Evolutionary conservation across 345 rosid species (phyloP), one percentile per base, ranked within the genome.

Genomic region (Erysimum cheiranthoides): DNA sequence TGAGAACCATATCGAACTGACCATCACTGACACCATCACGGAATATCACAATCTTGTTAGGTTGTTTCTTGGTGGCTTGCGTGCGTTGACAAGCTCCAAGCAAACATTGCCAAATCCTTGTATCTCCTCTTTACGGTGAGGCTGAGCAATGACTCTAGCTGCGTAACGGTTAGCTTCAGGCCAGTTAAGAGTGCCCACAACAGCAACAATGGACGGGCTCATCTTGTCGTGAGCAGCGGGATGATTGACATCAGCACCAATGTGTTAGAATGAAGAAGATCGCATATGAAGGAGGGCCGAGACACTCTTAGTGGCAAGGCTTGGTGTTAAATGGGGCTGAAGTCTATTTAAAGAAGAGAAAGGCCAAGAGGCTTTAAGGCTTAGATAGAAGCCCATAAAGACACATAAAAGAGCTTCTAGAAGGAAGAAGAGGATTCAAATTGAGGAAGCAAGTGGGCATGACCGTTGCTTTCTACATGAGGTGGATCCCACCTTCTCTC

Each of bases 171-270:
- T 94, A n/a, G 92, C 96, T 51, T 83, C 90, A 5, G 98, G 98
- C 96, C 98, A 94, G 62, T 91, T 94, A 8, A 92, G 50, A 3
- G 92, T 88, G 0, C 88, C 94, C 3, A 94, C 96, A 21, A 93
- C 95, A 32, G 97, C 96, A 43, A 88, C 96, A 18, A 93, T 84
- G 4, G 97, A 91, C 11, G 96, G 97, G 68, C 92, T 90, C 16
- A 65, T 73, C 16, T 27, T 72, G 81, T 85, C 77, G 8, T 38
- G 68, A 7, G 92, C 62, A 18, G 76, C 86, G 13, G 98, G 97
- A 80, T 93, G 98, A 79, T 91, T 93, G 25, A 91, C 98, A 78
- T 93, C 97, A 40, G 94, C 97, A 8, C 98, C 98, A 0, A 93
- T n/a, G n/a, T n/a, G n/a, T n/a, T n/a, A n/a, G n/a, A n/a, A n/a